Percentiles rank a stretch among this genome's conserved stretches.
phyloP scores from a whole-genome alignment of 331 rosid species.

The Malus hybrid region DNA sequence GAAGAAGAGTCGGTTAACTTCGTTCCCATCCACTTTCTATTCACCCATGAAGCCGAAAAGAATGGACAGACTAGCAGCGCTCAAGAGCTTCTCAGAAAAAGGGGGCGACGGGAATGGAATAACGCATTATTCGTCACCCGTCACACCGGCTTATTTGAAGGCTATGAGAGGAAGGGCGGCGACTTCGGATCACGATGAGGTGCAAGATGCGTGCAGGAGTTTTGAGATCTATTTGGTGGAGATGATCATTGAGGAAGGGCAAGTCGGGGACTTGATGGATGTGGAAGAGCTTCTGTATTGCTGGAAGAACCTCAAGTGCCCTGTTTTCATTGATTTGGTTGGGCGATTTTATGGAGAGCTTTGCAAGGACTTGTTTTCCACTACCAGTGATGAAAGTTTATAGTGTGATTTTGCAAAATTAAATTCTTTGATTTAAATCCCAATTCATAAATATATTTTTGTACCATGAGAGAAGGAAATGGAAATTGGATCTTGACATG shows the following conservation, averaged over 20 bases:
- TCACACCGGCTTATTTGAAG: conserved; percentile 26
- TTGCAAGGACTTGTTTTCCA: conserved; percentile 75
- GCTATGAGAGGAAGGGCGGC: conserved; percentile 5
- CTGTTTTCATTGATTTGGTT: conserved; percentile 70
- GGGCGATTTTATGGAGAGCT: conserved; percentile 82
- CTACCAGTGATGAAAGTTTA: conserved; percentile 20
- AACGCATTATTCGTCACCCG: conserved; percentile 27
- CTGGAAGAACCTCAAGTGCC: conserved; percentile 76
- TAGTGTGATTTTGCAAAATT: not conserved
- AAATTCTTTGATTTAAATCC: not conserved
- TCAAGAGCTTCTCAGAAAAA: conserved; percentile 23
- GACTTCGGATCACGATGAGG: conserved; percentile 20
- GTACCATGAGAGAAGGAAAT: not conserved
- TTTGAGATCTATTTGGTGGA: conserved; percentile 80
- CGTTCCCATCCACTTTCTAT: not conserved
- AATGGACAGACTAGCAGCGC: not conserved
- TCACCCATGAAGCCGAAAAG: not conserved
- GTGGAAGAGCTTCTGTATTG: conserved; percentile 86
- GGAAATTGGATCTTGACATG: not conserved
- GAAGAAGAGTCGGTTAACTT: conserved; percentile 21
- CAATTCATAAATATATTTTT: not conserved
- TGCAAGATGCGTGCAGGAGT: conserved; percentile 82
- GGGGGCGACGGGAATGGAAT: conserved; percentile 14
- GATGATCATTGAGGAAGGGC: conserved; percentile 89
- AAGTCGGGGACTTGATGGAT: conserved; percentile 61